Evolutionary conservation across 306 rosid genomes (phyloP).

Genomic region (Amphicarpaea edgeworthii): DNA sequence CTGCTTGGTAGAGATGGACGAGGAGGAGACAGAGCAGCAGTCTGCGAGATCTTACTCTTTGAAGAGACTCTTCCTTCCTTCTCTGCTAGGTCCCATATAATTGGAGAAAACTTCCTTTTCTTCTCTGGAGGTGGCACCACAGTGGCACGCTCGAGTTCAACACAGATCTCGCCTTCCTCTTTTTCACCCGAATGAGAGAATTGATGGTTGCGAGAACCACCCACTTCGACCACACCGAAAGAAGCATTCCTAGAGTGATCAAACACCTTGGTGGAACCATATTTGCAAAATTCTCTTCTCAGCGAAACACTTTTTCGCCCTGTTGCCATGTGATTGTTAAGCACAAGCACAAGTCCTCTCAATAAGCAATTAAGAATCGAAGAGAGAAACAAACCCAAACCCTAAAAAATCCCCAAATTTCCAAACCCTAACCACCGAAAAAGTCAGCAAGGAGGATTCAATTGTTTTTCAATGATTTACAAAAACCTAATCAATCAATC

Average conservation of each 20-base stretch:
- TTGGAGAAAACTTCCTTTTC: conserved; percentile 78
- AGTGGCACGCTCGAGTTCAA: background rate
- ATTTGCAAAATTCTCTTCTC: conserved; percentile 54
- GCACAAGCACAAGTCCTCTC: conserved; percentile 66
- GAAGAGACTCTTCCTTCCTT: conserved; percentile 50
- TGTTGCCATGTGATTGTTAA: conserved; percentile 84
- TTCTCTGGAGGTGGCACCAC: conserved; percentile 49
- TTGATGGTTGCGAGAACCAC: conserved; percentile 20
- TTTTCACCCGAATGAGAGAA: conserved; percentile 27
- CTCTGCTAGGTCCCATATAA: conserved; percentile 65
- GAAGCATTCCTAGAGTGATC: conserved; percentile 44
- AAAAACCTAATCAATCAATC: conserved; percentile 37
- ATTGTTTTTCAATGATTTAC: conserved; percentile 33
- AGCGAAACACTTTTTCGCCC: conserved; percentile 64
- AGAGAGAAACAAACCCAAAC: conserved; percentile 43
- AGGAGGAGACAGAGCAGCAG: conserved; percentile 28
- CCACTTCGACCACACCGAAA: conserved; percentile 17
- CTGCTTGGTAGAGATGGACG: background rate
- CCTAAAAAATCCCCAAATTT: conserved; percentile 37
- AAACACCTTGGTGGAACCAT: conserved; percentile 48
- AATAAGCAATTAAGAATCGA: conserved; percentile 55
- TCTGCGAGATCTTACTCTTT: conserved; percentile 38
- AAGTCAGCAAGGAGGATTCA: background rate
- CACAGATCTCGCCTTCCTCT: conserved; percentile 46
- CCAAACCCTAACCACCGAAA: conserved; percentile 44